Base-by-base conservation (phyloP, 2,329 filamentous ascomycete species). In the Fusarium falciforme region DNA sequence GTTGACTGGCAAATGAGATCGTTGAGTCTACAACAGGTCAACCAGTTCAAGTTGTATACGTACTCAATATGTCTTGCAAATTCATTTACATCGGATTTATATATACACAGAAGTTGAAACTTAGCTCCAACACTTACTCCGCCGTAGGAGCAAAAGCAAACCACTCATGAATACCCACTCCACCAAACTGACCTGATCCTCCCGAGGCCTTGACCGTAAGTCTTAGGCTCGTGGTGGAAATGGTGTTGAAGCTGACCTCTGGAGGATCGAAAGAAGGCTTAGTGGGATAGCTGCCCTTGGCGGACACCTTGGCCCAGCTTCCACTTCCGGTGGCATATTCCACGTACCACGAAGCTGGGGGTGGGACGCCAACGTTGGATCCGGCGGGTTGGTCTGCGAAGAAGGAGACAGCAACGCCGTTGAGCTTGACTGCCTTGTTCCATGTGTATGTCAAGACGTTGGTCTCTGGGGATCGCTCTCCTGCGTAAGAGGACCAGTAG, bases 401-500 rank as follows among this genome's bases (percentile, higher is more conserved):
- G 64, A 81, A 81, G 10, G 78, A 74, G 20, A 82, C 72, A 4
- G 78, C 76, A 12, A 75, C 74, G 0, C 79, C 79, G 64, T 80
- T 78, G 35, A 83, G 77, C 57, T 75, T 60, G 17, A 81, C 79
- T 0, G 78, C 66, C 3, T 62, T 22, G 31, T 78, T 70, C 81
- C 82, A 83, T 5, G 75, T 78, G 49, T 81, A 79, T 5, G 77
- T 79, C 52, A 83, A 75, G 6, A 74, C 78, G 68, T 71, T 81
- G n/a, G 54, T 72, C 64, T 72, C 63, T 1, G 81, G 82, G 6
- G 81, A 82, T 42, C 57, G 61, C n/a, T 80, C 76, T 6, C 74
- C 80, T 17, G 70, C 75, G 68, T 81, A 83, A 9, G 81, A 82
- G 61, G 70, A 75, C 82, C 82, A 83, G 72, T 83, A 83, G 67